A percentile compares a stretch with the other conserved stretches of the same genome.
phyloP scores from a whole-genome alignment of 306 rosid genomes.

The Adenanthera pavonina region DNA sequence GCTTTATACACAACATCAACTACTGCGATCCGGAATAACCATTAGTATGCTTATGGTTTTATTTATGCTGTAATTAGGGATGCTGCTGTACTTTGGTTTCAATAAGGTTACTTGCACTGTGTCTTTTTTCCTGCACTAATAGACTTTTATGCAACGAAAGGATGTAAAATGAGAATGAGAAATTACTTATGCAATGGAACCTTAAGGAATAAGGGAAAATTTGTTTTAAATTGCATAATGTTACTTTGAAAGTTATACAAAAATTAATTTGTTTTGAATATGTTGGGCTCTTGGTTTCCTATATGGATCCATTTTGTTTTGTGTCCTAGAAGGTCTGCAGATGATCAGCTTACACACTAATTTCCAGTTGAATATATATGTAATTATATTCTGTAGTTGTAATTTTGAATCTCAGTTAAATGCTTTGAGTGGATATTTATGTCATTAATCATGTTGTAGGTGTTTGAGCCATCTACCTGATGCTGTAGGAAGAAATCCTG shows the following conservation, averaged over 20 bases:
- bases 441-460: constrained; percentile 54
- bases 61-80: background rate
- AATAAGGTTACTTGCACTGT: background rate
- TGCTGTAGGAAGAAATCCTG: constrained; percentile 88
- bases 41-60: background rate
- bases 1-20: background rate
- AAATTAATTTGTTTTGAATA: background rate
- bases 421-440: constrained; percentile 26
- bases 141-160: background rate
- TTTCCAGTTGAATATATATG: background rate
- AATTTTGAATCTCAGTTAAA: constrained; percentile 30
- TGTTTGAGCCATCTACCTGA: constrained; percentile 89
- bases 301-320: background rate
- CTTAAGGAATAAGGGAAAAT: background rate
- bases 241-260: background rate
- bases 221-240: background rate
- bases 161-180: background rate
- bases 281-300: background rate
- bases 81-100: background rate
- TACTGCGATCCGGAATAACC: background rate
- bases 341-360: background rate
- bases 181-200: background rate
- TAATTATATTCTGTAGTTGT: background rate
- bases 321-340: background rate
- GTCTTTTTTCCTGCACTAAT: background rate